phyloP scores from a whole-genome alignment of 495 filamentous ascomycete genomes.

The Chaetomidium leptoderma region DNA sequence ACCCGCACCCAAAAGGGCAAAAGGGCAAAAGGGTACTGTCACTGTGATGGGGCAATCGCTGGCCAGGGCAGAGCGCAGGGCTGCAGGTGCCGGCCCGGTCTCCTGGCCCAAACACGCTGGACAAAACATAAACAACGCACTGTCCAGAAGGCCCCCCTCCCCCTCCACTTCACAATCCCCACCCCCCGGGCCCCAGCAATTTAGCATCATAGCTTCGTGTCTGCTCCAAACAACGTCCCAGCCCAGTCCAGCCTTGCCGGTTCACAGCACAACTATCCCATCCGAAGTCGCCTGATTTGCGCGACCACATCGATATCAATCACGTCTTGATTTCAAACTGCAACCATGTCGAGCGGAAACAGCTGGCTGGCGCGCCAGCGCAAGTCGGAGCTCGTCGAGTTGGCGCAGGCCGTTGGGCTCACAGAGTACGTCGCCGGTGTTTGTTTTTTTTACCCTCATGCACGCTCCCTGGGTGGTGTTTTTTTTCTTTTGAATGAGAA shows the following conservation, averaged over 20 bases:
- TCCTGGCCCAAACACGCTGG: conserved; percentile 8
- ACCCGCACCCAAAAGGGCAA: not conserved
- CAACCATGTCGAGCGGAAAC: conserved; percentile 42
- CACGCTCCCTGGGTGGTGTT: too few species aligned
- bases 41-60: not conserved
- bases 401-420: conserved; percentile 69
- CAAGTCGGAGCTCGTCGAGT: conserved; percentile 73
- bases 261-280: conserved; percentile 16
- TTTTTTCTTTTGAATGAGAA: not conserved
- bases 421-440: conserved; percentile 73
- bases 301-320: conserved; percentile 24
- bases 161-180: conserved; percentile 5
- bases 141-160: not conserved
- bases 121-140: conserved; percentile 20
- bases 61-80: too few species aligned
- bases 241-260: not conserved
- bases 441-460: conserved; percentile 2
- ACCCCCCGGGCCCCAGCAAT: not conserved
- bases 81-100: not conserved
- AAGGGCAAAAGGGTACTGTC: too few species aligned
- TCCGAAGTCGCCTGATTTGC: conserved; percentile 30
- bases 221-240: conserved; percentile 1
- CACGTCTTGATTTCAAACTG: not conserved
- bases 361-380: conserved; percentile 79
- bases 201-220: conserved; percentile 9